Base-by-base conservation (phyloP, 176 grass and related monocot genomes). In the Thalia dealbata region DNA sequence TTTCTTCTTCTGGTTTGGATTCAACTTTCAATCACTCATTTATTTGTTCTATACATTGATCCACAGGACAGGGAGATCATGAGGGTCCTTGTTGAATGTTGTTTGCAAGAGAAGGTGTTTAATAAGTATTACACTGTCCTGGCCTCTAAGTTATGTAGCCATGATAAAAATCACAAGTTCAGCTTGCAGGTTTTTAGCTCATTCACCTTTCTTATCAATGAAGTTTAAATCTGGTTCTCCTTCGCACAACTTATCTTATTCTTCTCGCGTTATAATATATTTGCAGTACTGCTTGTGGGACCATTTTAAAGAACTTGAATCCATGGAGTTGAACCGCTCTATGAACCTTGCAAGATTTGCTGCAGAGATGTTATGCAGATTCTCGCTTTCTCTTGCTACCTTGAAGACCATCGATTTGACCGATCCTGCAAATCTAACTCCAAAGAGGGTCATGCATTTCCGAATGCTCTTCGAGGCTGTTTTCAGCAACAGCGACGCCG, bases 91-190 rank as follows among this genome's bases (percentile, higher is more conserved):
- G 95, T 97, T 78, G 83, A 97, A 51, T 97, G 95, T 59, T 97
- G 95, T 88, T 73, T 93, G 65, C 95, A 93, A 70, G 90, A 93
- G 64, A 93, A 97, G 84, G 78, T 88, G 74, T 97, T 97, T 78
- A 97, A 97, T 73, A 97, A 97, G 75, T 97, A 97, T 64, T 97
- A 93, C 35, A 69, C 64, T 0, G 71, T 92, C 69, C 82, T 97
- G 26, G 95, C 85, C 60, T 92, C 90, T 66, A 97, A 97, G 76
- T 72, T 97, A 82, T 97, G 95, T 61, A 86, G 56, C 77, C 79
- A 97, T 81, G 87, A 92, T 48, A 97, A 92, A 84, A 97, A 92
- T 73, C 87, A 91, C 59, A 97, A 97, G 79, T 97, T 97, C 74
- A 97, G 85, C 69, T 85, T 97, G 45, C 89, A 92, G 89, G 89